phyloP scores from a whole-genome alignment of 352 stramenopile species.

The Aphanomyces stellatus region DNA sequence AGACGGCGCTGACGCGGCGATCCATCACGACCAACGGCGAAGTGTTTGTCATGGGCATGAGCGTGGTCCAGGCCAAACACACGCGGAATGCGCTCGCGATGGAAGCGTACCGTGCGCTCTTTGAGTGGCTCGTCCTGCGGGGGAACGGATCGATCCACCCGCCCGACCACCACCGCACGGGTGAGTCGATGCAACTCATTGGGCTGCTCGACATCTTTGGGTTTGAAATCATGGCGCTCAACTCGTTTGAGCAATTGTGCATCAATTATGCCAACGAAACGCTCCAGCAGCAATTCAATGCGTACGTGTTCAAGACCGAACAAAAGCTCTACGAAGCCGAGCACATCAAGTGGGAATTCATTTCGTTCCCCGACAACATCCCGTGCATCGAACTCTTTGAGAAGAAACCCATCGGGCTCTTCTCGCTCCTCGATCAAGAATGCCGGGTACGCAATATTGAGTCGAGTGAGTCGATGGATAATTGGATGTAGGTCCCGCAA shows the following conservation, averaged over 20 bases:
- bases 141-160: slow-evolving; percentile 83
- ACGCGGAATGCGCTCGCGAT: slow-evolving; percentile 87
- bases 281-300: slow-evolving; percentile 84
- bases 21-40: slow-evolving; percentile 58
- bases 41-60: slow-evolving; percentile 57
- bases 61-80: slow-evolving; percentile 55
- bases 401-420: slow-evolving; percentile 61
- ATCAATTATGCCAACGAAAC: slow-evolving; percentile 88
- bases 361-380: slow-evolving; percentile 75
- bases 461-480: not conserved
- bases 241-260: slow-evolving; percentile 86
- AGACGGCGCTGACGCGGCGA: slow-evolving; percentile 51
- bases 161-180: not conserved
- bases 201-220: slow-evolving; percentile 84
- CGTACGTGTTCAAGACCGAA: slow-evolving; percentile 89
- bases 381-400: slow-evolving; percentile 77
- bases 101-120: slow-evolving; percentile 88
- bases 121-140: slow-evolving; percentile 90
- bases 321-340: slow-evolving; percentile 70
- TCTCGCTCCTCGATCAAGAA: slow-evolving; percentile 75
- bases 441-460: slow-evolving; percentile 54
- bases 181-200: slow-evolving; percentile 41
- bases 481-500: slow-evolving; percentile 32
- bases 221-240: slow-evolving; percentile 80
- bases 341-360: slow-evolving; percentile 59